Evolutionary conservation across 129 eudicot species (phyloP).

Genomic region (Escallonia rubra): DNA sequence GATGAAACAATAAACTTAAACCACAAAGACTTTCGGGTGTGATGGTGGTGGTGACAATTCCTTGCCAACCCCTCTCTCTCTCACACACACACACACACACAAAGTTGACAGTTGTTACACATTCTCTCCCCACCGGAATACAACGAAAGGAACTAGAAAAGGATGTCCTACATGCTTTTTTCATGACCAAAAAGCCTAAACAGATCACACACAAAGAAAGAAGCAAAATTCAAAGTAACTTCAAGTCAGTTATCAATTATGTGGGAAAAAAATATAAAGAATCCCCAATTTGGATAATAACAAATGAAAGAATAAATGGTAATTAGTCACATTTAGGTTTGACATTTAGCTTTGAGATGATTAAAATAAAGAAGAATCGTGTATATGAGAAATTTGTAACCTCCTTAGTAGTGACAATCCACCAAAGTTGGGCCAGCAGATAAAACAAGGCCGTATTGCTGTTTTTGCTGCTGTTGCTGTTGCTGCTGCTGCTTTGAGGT

Average conservation of each 20-base stretch:
- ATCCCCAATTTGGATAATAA: constrained; percentile 11
- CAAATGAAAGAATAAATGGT: constrained; percentile 16
- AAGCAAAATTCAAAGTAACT: constrained; percentile 11
- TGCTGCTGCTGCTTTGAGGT: constrained; percentile 24
- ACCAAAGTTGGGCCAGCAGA: constrained; percentile 63
- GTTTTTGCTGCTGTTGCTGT: constrained; percentile 29
- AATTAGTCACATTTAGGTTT: constrained; percentile 16
- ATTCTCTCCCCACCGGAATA: constrained; percentile 12
- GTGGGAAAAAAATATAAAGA: constrained; percentile 18
- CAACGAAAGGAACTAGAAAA: constrained; percentile 40
- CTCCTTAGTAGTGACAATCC: constrained; percentile 72
- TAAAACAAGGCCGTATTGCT: constrained; percentile 37
- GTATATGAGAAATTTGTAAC: constrained; percentile 22
- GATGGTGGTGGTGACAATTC: constrained; percentile 34
- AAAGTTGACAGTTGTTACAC: constrained; percentile 3
- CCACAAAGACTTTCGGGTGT: constrained; percentile 28
- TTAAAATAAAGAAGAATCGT: constrained; percentile 2
- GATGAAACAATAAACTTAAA: constrained; percentile 14
- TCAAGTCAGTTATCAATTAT: constrained; percentile 9
- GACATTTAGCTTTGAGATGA: constrained; percentile 30
- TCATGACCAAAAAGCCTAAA: constrained; percentile 1
- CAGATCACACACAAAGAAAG: not conserved
- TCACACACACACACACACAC: constrained; percentile 7
- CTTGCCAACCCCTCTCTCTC: constrained; percentile 34
- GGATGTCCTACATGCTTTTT: constrained; percentile 39